These are phyloP conservation scores for Penicillium brevicompactum DNA, from an alignment of 2,329 filamentous ascomycete species.

Conservation along the genomic window DNA sequence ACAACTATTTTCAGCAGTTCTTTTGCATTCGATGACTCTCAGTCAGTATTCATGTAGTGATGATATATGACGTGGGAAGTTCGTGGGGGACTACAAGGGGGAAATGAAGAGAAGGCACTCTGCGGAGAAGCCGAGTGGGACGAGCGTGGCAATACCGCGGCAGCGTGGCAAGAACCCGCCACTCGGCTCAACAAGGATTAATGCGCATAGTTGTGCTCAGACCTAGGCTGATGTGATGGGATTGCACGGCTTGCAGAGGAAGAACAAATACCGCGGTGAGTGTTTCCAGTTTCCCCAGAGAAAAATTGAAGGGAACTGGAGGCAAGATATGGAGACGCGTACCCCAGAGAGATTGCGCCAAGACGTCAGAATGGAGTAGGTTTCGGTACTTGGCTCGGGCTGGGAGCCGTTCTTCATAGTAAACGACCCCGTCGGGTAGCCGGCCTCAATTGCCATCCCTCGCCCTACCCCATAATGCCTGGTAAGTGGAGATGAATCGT, in stretches of 20 bases:
- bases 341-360: slow-evolving; percentile 4
- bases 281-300: neutral
- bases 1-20: no score
- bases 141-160: slow-evolving; percentile 1
- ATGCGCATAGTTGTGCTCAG: neutral
- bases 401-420: slow-evolving; percentile 1
- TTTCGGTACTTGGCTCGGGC: slow-evolving; percentile 20
- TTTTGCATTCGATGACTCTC: no score
- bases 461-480: neutral
- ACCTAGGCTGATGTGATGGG: neutral
- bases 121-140: neutral
- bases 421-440: slow-evolving; percentile 16
- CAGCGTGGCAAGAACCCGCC: neutral
- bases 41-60: no score
- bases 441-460: slow-evolving; percentile 21
- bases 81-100: neutral
- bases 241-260: neutral
- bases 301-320: neutral
- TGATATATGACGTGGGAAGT: no score
- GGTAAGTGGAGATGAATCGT: neutral
- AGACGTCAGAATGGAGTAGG: neutral
- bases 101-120: neutral
- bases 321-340: neutral
- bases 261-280: neutral
- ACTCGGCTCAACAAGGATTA: neutral